Evolutionary conservation across 768 basidiomycete species (phyloP).

Genomic region (Fomitopsis serialis): DNA sequence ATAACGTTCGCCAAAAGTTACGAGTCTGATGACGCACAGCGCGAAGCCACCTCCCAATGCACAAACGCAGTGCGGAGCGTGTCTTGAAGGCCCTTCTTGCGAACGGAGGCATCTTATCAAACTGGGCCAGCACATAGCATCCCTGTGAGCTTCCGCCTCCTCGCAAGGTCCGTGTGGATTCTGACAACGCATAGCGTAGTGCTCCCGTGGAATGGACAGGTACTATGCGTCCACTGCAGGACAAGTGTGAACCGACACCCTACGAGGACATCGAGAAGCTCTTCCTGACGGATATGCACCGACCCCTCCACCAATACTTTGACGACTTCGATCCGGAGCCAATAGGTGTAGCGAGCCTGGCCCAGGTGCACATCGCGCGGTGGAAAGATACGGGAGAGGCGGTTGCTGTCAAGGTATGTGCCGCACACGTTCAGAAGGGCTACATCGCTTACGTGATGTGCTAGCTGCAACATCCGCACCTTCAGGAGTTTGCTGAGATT

Average conservation of each 20-base stretch:
- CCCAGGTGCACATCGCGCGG: constrained; percentile 88
- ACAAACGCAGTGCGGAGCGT: constrained; percentile 74
- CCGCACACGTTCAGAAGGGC: constrained; percentile 4
- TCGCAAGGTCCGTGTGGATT: background rate
- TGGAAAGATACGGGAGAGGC: constrained; percentile 64
- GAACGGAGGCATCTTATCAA: constrained; percentile 89
- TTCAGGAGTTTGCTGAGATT: constrained; percentile 87
- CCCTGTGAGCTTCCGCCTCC: constrained; percentile 33
- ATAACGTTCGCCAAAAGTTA: constrained; percentile 52
- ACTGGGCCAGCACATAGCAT: constrained; percentile 85
- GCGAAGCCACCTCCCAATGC: constrained; percentile 69
- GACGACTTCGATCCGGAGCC: constrained; percentile 81
- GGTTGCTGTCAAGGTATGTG: constrained; percentile 79
- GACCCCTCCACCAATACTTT: constrained; percentile 68
- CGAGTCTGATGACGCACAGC: constrained; percentile 42
- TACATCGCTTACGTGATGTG: background rate
- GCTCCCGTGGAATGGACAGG: constrained; percentile 61
- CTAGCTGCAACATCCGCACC: constrained; percentile 86
- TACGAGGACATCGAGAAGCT: constrained; percentile 72
- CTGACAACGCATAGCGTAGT: constrained; percentile 34
- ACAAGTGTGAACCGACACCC: constrained; percentile 88
- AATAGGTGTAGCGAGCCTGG: constrained; percentile 92
- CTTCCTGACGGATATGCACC: constrained; percentile 76
- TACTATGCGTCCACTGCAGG: constrained; percentile 66
- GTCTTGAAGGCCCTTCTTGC: constrained; percentile 79